Base-by-base conservation (phyloP, 2,329 filamentous ascomycete species). In the Colletotrichum tropicale region DNA sequence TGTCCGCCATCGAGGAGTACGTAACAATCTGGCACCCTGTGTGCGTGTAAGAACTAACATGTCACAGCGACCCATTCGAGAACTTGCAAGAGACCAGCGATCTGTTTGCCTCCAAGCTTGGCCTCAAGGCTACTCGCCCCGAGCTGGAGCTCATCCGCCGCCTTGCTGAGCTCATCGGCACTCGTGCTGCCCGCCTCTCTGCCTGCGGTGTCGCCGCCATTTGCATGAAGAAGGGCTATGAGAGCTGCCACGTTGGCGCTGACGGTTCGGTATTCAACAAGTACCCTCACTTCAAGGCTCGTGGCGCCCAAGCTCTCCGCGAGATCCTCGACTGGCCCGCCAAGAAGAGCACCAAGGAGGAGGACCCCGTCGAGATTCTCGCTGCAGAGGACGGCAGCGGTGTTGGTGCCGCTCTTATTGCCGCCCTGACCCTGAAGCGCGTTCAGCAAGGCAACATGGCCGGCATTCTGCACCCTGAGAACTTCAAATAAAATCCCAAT, bases 211-310 rank as follows among this genome's bases (percentile, higher is more conserved):
- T 99, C 70, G 96, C 96, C 15, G 97, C 96, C 74, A 98, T 99
- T 82, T 96, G 94, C 91, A 98, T 94, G 88, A 98, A 98, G 93
- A 98, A 98, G 91, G 91, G 92, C 79, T 96, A 96, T 85, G 87
- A 94, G 82, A 90, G 91, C 48, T 98, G 95, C 88, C 97, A 98
- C 85, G 97, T 99, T 56, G 97, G 97, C 81, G 97, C 97, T 67
- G 97, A 99, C 83, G 97, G 97, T 48, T 98, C 95, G 21, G 96
- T 99, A 70, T 99, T 99, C 89, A 98, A 98, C 90, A 98, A 98
- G 85, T 99, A 99, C 87, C 97, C 97, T 15, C 94, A 98, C 87
- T 99, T 99, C 91, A 98, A 98, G 90, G 92, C 93, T 74, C 94
- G 97, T 70, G 96, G 96, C 71, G 96, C 97, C 16, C 90, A 93